Evolutionary conservation across 2,329 filamentous ascomycete genomes (phyloP).

Genomic region (Coniochaeta sp.): DNA sequence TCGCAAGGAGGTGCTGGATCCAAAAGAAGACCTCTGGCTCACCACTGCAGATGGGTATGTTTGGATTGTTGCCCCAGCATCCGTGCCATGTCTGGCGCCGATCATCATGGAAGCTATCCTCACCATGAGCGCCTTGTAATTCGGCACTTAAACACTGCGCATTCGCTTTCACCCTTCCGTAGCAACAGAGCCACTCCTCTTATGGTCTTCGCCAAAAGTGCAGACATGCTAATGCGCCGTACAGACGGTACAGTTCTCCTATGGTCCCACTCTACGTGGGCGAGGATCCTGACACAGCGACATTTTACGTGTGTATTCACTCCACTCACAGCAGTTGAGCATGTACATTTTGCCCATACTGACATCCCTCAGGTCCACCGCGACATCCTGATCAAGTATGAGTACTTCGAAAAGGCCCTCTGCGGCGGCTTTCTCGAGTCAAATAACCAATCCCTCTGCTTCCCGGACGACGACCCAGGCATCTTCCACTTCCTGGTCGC

Average conservation of each 20-base stretch:
- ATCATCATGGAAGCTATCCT: neutral
- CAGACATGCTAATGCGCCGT: conserved; percentile 9
- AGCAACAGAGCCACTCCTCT: neutral
- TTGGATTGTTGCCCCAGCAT: neutral
- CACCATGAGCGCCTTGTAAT: neutral
- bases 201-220: too few species aligned
- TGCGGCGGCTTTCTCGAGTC: conserved; percentile 39
- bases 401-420: conserved; percentile 41
- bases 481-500: conserved; percentile 44
- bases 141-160: neutral
- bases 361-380: conserved; percentile 30
- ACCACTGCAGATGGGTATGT: conserved; percentile 40
- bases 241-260: conserved; percentile 34
- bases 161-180: too few species aligned
- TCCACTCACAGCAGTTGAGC: neutral
- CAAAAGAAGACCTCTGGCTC: conserved; percentile 39
- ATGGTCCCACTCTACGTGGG: conserved; percentile 39
- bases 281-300: conserved; percentile 28
- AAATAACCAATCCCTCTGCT: conserved; percentile 34
- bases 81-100: neutral
- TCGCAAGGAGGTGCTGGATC: conserved; percentile 25
- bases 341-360: neutral
- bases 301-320: conserved; percentile 28
- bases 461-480: conserved; percentile 42
- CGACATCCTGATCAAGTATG: conserved; percentile 34